These are phyloP conservation scores for Penicillium robsamsonii DNA, from an alignment of 495 filamentous ascomycete species.

Conservation along the genomic window DNA sequence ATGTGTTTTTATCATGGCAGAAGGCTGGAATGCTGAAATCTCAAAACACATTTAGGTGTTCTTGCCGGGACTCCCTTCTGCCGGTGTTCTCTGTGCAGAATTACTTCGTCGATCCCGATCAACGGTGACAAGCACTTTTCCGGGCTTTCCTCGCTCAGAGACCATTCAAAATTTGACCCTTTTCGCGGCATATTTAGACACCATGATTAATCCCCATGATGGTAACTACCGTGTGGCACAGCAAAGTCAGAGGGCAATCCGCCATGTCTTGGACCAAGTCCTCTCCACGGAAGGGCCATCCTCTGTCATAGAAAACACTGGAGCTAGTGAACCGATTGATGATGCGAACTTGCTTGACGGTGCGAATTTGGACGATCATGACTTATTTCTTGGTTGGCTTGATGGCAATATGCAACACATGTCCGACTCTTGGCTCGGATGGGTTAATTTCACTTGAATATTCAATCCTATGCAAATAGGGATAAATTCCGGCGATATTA, in stretches of 20 bases:
- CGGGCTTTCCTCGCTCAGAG: conserved; percentile 48
- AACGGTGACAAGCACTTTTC: not conserved
- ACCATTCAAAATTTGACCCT: conserved; percentile 60
- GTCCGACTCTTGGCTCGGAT: conserved; percentile 13
- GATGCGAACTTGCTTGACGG: conserved; percentile 8
- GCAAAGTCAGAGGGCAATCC: conserved; percentile 24
- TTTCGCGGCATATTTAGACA: conserved; percentile 36
- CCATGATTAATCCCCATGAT: conserved; percentile 18
- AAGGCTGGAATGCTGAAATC: not conserved
- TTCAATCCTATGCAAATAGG: not conserved
- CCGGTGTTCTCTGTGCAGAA: conserved; percentile 56
- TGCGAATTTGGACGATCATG: conserved; percentile 17
- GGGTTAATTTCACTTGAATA: conserved; percentile 17
- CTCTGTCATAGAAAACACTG: not conserved
- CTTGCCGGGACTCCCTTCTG: conserved; percentile 48
- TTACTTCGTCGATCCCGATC: conserved; percentile 36
- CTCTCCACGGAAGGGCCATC: conserved; percentile 13
- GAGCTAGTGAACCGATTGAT: not conserved
- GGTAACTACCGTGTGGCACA: conserved; percentile 23
- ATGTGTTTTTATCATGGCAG: not conserved
- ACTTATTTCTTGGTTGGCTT: conserved; percentile 15
- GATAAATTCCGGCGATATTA: not conserved
- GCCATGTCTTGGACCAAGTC: conserved; percentile 28
- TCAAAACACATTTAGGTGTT: conserved; percentile 11
- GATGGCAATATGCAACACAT: conserved; percentile 12